Conservation (phyloP, 768 basidiomycete genomes). For the Trametes maxima region DNA sequence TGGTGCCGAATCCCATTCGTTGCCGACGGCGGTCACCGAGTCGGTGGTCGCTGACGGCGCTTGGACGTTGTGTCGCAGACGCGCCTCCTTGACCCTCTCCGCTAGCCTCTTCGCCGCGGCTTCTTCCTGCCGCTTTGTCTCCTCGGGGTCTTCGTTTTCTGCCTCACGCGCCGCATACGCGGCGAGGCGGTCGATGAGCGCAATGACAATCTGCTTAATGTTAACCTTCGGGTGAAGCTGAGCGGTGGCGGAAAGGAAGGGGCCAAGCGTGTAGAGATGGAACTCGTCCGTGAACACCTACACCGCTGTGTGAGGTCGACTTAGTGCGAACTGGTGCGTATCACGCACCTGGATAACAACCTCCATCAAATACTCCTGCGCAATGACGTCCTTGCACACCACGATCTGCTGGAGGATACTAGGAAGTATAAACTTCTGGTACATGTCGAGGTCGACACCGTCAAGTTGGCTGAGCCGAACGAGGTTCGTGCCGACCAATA, state of each 20-base stretch:
- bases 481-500: conserved; percentile 96
- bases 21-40: conserved; percentile 22
- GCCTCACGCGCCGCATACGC: conserved; percentile 97
- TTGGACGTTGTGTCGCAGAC: conserved; percentile 53
- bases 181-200: conserved; percentile 93
- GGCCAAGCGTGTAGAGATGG: conserved; percentile 93
- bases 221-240: conserved; percentile 98
- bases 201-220: conserved; percentile 98
- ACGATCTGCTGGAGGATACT: conserved; percentile 96
- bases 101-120: conserved; percentile 87
- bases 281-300: conserved; percentile 99
- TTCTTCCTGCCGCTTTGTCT: conserved; percentile 91
- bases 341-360: conserved; percentile 90
- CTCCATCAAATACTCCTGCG: conserved; percentile 99
- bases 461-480: conserved; percentile 95
- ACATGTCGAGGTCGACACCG: conserved; percentile 94
- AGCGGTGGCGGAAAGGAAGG: conserved; percentile 94
- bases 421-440: conserved; percentile 83
- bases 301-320: neutral
- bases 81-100: conserved; percentile 84
- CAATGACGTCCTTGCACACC: conserved; percentile 97
- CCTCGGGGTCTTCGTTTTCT: conserved; percentile 94
- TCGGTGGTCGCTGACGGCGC: conserved; percentile 19
- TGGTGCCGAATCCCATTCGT: conserved; percentile 33
- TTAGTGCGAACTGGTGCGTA: neutral